phyloP scores from a whole-genome alignment of 306 rosid species.

The Alnus rubra region DNA sequence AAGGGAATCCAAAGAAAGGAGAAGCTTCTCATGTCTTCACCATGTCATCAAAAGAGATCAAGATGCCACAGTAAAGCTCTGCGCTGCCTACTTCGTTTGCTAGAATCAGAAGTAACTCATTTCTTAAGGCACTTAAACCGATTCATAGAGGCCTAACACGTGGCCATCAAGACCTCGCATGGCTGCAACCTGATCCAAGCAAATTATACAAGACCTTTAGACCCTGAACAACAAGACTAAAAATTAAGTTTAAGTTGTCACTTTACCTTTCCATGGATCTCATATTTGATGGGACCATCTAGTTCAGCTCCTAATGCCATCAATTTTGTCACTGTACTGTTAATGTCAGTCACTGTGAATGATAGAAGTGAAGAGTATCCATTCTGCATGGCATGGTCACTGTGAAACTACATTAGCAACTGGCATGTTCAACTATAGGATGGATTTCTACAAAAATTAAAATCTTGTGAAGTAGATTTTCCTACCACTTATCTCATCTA shows the following conservation, averaged over 20 bases:
- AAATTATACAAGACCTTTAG: constrained; percentile 21
- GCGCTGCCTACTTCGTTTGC: constrained; percentile 11
- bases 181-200: constrained; percentile 67
- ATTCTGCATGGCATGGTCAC: constrained; percentile 60
- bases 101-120: constrained; percentile 11
- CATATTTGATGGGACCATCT: constrained; percentile 73
- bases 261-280: constrained; percentile 70
- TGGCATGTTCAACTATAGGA: constrained; percentile 11
- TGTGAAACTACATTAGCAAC: constrained; percentile 40
- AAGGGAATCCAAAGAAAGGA: constrained; percentile 60
- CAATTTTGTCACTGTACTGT: constrained; percentile 52
- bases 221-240: not conserved
- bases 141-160: constrained; percentile 76
- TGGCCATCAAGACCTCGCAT: constrained; percentile 77
- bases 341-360: constrained; percentile 73
- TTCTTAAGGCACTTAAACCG: constrained; percentile 38
- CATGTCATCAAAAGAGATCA: constrained; percentile 39
- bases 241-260: not conserved
- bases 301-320: constrained; percentile 82
- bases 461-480: not conserved
- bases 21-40: constrained; percentile 54
- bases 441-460: not conserved
- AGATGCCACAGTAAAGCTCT: constrained; percentile 33
- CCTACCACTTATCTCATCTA: not conserved
- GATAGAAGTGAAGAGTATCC: constrained; percentile 69